Evolutionary conservation across 108 stramenopile genomes (phyloP), one percentile per base, ranked within the genome.

Genomic region (Schizochytrium sp.): DNA sequence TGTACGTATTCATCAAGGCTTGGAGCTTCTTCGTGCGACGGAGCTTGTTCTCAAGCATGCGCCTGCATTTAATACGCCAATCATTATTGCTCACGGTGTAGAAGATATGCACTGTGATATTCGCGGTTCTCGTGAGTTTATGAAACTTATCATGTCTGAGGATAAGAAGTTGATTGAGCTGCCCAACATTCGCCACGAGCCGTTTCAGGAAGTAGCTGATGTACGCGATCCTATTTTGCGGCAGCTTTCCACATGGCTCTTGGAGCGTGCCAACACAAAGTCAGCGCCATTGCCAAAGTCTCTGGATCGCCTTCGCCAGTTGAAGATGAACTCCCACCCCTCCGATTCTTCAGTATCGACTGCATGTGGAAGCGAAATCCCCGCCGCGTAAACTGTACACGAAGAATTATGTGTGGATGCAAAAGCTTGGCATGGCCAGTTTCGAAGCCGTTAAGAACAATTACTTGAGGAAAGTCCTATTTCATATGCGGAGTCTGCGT

Each of bases 121-220:
- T 41, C 46, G 46, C 45, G 87, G 87, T 5, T 61, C 87, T 42
- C 19, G 57, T 10, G 15, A 19, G 57, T 42, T 88, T 42, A 83
- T 83, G 4, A 83, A 53, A 13, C 53, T 83, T 8, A 83, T 83
- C 53, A 49, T n/a, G 76, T 83, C 76, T 10, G 53, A 83, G 76
- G 76, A 83, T 40, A 83, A 83, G 76, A 83, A 47, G 38, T 42
- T 83, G 15, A 49, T 83, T 8, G 76, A 83, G 76, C 76, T 83
- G 17, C 76, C 76, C 15, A 55, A 55, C 47, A 17, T 83, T 46
- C 76, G 76, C 3, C 76, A 83, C 76, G 76, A 83, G 76, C 76
- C 76, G 10, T 83, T 47, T 47, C 76, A 83, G 47, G 76, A 83
- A 42, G 76, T 55, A 5, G 50, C 50, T n/a, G 50, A 49, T 17